Evolutionary conservation across 2,329 filamentous ascomycete species (phyloP).

Genomic region (Neospermospora avenae): DNA sequence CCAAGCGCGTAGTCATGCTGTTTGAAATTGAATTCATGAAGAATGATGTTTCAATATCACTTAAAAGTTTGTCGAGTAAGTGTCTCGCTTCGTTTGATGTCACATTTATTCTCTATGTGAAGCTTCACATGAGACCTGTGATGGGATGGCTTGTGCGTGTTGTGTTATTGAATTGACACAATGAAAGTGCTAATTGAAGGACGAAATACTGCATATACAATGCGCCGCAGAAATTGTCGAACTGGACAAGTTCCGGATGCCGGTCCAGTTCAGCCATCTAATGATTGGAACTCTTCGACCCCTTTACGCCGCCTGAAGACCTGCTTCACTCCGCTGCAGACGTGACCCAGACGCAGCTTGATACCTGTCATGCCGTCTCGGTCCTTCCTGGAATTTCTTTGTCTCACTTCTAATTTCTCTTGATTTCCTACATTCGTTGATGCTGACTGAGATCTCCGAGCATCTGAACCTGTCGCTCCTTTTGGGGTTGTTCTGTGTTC

Average conservation of each 20-base stretch:
- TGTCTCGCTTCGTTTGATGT: too few species aligned
- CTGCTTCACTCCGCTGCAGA: not conserved
- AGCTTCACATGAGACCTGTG: too few species aligned
- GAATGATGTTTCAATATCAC: too few species aligned
- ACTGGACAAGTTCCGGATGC: not conserved
- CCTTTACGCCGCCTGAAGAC: not conserved
- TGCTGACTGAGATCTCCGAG: not conserved
- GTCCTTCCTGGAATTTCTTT: not conserved
- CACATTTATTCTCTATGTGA: too few species aligned
- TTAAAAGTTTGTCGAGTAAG: too few species aligned
- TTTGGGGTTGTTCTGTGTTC: not conserved
- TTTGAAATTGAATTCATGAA: too few species aligned
- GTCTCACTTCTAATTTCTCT: not conserved
- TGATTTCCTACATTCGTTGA: not conserved
- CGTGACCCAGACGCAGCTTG: not conserved
- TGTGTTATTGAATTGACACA: not conserved
- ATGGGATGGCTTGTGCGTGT: too few species aligned
- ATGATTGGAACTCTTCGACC: constrained; percentile 7
- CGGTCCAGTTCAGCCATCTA: constrained; percentile 9
- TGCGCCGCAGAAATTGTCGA: not conserved
- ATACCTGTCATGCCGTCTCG: not conserved
- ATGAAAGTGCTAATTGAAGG: not conserved
- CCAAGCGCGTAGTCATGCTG: too few species aligned
- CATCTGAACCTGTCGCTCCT: not conserved
- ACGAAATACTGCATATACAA: not conserved